A percentile compares a stretch with the other conserved stretches of the same genome.
phyloP scores from a whole-genome alignment of 2,329 filamentous ascomycete genomes.

The Escovopsis sp. region DNA sequence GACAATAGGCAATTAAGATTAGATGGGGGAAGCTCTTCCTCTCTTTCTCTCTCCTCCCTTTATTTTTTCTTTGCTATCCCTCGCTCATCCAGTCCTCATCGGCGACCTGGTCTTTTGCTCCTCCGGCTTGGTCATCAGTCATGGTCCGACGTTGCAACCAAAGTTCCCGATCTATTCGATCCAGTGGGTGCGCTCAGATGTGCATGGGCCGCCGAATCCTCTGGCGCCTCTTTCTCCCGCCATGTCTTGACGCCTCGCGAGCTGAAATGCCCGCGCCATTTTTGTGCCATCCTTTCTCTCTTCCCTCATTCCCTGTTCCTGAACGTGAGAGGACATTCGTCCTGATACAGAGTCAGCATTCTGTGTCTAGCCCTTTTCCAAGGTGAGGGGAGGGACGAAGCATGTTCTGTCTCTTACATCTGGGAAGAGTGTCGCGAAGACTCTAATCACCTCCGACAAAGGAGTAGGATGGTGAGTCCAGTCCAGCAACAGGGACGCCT shows the following conservation, averaged over 20 bases:
- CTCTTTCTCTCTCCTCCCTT: no score
- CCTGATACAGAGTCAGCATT: constrained; percentile 29
- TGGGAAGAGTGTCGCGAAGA: constrained; percentile 96
- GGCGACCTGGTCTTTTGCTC: neutral
- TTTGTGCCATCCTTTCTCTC: constrained; percentile 10
- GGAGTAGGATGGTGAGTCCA: constrained; percentile 83
- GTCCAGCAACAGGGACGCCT: constrained; percentile 72
- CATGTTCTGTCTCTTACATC: constrained; percentile 46
- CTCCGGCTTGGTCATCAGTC: neutral
- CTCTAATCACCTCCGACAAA: constrained; percentile 83
- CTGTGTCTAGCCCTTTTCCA: no score
- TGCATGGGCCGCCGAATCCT: neutral
- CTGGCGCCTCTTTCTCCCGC: neutral
- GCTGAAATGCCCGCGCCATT: neutral
- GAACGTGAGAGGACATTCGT: constrained; percentile 71
- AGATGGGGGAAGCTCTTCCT: no score
- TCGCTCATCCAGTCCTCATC: neutral
- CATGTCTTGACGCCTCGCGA: no score
- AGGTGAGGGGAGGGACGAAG: no score
- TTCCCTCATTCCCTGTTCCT: constrained; percentile 30
- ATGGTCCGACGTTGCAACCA: neutral
- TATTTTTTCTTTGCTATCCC: neutral
- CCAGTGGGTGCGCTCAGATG: neutral
- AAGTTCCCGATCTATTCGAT: neutral
- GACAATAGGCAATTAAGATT: no score